phyloP scores from a whole-genome alignment of 1,284 basidiomycete species.

The Kwoniella shivajii region DNA sequence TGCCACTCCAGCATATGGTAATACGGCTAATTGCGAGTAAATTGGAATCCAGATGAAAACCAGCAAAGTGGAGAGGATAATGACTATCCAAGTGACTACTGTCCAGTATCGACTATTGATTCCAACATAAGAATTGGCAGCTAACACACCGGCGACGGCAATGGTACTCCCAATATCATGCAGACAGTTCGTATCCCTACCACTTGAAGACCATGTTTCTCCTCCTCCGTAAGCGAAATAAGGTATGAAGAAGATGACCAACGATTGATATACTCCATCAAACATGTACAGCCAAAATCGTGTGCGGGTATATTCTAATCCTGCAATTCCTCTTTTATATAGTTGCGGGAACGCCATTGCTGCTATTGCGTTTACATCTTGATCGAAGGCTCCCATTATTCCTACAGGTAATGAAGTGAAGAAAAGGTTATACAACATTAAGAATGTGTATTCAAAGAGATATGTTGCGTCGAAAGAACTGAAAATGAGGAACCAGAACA shows the following conservation, averaged over 20 bases:
- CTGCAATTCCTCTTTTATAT: constrained; percentile 88
- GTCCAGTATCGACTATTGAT: constrained; percentile 91
- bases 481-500: constrained; percentile 93
- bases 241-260: constrained; percentile 86
- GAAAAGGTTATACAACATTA: constrained; percentile 84
- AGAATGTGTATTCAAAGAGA: constrained; percentile 93
- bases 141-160: constrained; percentile 79
- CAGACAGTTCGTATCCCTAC: constrained; percentile 73
- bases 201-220: constrained; percentile 66
- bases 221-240: constrained; percentile 73
- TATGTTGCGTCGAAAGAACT: constrained; percentile 95
- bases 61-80: constrained; percentile 74
- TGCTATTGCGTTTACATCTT: constrained; percentile 88
- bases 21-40: constrained; percentile 72
- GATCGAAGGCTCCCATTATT: constrained; percentile 90
- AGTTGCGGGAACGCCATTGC: constrained; percentile 90
- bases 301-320: constrained; percentile 84
- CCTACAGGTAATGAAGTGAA: constrained; percentile 95
- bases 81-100: constrained; percentile 76
- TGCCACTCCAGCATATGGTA: constrained; percentile 73
- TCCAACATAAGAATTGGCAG: constrained; percentile 85
- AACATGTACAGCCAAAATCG: constrained; percentile 96
- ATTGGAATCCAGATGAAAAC: constrained; percentile 83
- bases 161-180: constrained; percentile 92
- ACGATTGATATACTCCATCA: constrained; percentile 91